Base-by-base conservation (phyloP, 2,329 filamentous ascomycete genomes). In the Aspergillus cejpii region DNA sequence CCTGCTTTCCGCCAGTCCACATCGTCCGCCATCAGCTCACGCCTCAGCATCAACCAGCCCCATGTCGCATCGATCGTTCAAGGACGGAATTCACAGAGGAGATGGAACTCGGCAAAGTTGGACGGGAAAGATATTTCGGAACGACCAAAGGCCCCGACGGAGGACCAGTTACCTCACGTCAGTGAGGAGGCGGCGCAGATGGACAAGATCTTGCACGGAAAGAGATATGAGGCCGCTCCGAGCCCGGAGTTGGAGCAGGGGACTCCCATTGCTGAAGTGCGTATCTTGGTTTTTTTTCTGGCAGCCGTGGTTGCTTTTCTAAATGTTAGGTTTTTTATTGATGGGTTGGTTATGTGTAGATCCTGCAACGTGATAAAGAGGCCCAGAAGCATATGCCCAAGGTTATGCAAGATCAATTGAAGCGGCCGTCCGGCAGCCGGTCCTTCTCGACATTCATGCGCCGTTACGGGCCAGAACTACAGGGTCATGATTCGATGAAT, bases 211-310 rank as follows among this genome's bases (percentile, higher is more conserved):
- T 78, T 72, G 57, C 78, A 80, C 43, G 62, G 67, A 49, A 61
- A 58, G 43, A 67, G 62, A 42, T 63, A 66, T 44, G 60, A 55
- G 43, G 64, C 74, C 44, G 73, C 76, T 20, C 56, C 64, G 11
- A 56, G 55, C 20, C 83, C 81, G 15, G 81, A 85, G 57, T 58
- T 84, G 27, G 74, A 77, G 39, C 79, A 84, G 60, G 81, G 81
- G 12, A 81, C 81, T 39, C 80, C 81, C 6, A 74, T 85, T 51
- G 74, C 80, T 61, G 81, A 85, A 68, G 82, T 84, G 59, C 54
- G 70, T 50, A 14, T 33, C 27, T 36, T 8, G 11, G 23, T 24
- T 12, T 27, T 14, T 14, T 11, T n/a, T 28, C 7, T n/a, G 6
- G 20, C 8, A 14, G 19, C 6, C 6, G 19, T 33, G 14, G 37